Evolutionary conservation across 768 basidiomycete genomes (phyloP).

Genomic region (Tricholomella constricta): DNA sequence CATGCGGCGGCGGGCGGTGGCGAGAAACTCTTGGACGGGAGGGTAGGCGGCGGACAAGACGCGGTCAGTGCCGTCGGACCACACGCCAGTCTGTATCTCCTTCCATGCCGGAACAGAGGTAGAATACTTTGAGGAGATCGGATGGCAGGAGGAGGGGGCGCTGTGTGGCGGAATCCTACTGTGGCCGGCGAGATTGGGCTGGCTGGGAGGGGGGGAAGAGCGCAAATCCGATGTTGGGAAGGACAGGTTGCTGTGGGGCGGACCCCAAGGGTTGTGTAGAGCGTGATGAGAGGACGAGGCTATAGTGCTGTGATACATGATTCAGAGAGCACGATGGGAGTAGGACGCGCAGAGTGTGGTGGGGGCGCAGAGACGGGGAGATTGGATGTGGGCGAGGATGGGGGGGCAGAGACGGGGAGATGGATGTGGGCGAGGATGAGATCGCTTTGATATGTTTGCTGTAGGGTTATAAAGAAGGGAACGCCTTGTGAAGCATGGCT

Average conservation of each 20-base stretch:
- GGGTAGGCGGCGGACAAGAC: constrained; percentile 51
- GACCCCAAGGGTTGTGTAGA: constrained; percentile 23
- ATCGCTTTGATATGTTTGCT: constrained; percentile 18
- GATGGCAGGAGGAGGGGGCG: constrained; percentile 16
- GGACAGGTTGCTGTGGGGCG: constrained; percentile 21
- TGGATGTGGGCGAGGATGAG: constrained; percentile 7
- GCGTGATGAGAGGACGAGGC: constrained; percentile 14
- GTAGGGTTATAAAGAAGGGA: constrained; percentile 21
- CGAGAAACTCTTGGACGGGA: constrained; percentile 50
- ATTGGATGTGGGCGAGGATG: constrained; percentile 10
- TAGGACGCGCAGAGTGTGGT: too few relatives aligned
- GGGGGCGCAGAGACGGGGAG: constrained; percentile 9
- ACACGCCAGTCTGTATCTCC: constrained; percentile 40
- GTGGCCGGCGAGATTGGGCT: neutral
- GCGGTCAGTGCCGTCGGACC: constrained; percentile 37
- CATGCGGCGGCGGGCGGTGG: constrained; percentile 38
- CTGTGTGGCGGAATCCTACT: constrained; percentile 6
- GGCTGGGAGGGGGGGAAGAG: constrained; percentile 22
- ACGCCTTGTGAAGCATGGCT: constrained; percentile 31
- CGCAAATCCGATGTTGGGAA: constrained; percentile 43
- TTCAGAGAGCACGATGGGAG: constrained; percentile 11
- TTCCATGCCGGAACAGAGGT: constrained; percentile 24
- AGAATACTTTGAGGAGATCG: constrained; percentile 19
- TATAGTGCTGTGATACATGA: constrained; percentile 9
- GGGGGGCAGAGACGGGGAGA: constrained; percentile 6